These are phyloP conservation scores for Phaffia australis DNA, from an alignment of 768 basidiomycete species.

Conservation along the genomic window DNA sequence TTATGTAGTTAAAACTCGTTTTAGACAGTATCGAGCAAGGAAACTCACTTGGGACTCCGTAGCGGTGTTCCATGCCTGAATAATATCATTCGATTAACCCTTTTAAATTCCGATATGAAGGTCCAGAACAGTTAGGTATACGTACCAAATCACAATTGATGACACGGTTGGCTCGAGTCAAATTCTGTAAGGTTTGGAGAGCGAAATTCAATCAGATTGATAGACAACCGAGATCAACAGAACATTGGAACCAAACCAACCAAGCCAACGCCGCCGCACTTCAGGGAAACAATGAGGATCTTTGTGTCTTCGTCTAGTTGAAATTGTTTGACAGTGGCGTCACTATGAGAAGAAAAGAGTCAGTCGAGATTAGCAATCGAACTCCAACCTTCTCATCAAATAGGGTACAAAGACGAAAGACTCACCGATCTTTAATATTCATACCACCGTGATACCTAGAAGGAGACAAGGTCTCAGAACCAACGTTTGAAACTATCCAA, in stretches of 20 bases:
- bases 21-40: not conserved
- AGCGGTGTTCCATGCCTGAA: conserved; percentile 37
- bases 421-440: conserved; percentile 30
- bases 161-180: conserved; percentile 32
- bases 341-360: conserved; percentile 1
- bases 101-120: not conserved
- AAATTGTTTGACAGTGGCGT: conserved; percentile 34
- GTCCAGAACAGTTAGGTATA: too few species aligned
- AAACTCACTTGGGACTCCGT: conserved; percentile 31
- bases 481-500: not conserved
- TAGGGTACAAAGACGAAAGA: too few species aligned
- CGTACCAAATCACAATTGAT: conserved; percentile 25
- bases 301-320: conserved; percentile 29
- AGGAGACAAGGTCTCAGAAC: not conserved
- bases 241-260: conserved; percentile 29
- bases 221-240: not conserved
- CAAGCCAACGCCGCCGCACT: conserved; percentile 36
- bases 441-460: conserved; percentile 37
- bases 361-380: too few species aligned
- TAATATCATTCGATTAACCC: conserved; percentile 32
- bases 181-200: conserved; percentile 10
- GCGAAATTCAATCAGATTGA: not conserved
- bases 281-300: conserved; percentile 39
- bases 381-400: too few species aligned
- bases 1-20: not conserved